Evolutionary conservation across 1,139 yeast species (phyloP), one percentile per base, ranked within the genome.

Genomic region (Scheffersomyces segobiensis): DNA sequence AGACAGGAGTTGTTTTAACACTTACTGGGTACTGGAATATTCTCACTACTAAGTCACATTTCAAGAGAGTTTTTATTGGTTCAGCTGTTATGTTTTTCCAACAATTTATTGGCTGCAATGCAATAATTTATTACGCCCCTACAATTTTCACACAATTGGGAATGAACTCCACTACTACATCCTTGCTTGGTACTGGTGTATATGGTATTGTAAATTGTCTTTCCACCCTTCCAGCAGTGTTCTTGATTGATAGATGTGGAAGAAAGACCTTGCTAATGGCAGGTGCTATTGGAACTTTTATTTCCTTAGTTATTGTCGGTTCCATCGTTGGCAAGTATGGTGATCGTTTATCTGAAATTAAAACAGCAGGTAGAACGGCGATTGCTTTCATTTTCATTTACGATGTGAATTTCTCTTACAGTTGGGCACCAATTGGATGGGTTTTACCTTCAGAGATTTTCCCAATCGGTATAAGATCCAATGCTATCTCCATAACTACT

Each of bases 401-500:
- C 12, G 42, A 32, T 32, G 42, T 32, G 42, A 32, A 32, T 32
- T 32, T 32, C 42, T 32, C 42, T 3, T 32, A 32, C 42, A 32
- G 42, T 32, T 32, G 42, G 42, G 42, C 42, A 10, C 42, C 42
- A 32, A 32, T 32, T 32, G 42, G 42, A 69, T 85, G 72, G 89
- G 89, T 12, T 86, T 83, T 78, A 86, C 86, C 71, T 55, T 78
- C 88, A 4, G 89, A 86, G 69, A 78, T 86, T 56, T 81, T 85
- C 70, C 89, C 89, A 24, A 73, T 85, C 64, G 77, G 80, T 59
- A 78, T 83, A 52, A 76, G 89, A 65, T 79, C 83, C 14, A 73
- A 82, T 63, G 88, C 87, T 39, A 32, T 32, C 17, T 32, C 42
- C 42, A 32, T 32, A 32, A 32, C 42, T 32, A 32, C 42, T 10